phyloP scores from a whole-genome alignment of 192 early-diverging fungal species.

The Backusella parvicylindrica region DNA sequence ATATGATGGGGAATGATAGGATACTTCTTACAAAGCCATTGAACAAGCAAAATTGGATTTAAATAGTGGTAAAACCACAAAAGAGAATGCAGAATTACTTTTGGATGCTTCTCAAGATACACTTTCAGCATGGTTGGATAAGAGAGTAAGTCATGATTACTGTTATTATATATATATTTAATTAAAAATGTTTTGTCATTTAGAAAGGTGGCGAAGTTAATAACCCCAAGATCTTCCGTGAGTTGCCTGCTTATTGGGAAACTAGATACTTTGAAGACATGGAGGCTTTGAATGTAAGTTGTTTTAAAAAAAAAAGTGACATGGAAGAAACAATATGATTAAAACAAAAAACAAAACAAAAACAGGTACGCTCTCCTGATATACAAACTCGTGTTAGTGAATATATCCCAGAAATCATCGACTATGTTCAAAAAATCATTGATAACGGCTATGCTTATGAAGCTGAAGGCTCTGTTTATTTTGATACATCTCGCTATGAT shows the following conservation, averaged over 20 bases:
- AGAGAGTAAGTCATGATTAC: conserved; percentile 36
- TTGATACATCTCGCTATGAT: conserved; percentile 85
- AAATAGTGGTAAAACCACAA: conserved; percentile 37
- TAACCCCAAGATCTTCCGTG: conserved; percentile 88
- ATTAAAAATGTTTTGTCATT: background rate
- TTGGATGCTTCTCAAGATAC: conserved; percentile 52
- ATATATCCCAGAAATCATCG: conserved; percentile 93
- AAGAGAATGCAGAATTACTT: conserved; percentile 41
- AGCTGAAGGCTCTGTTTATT: conserved; percentile 89
- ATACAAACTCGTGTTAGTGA: conserved; percentile 93
- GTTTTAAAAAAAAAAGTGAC: background rate
- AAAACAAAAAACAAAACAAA: too few relatives aligned
- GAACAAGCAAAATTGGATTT: conserved; percentile 42
- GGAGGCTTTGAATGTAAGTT: conserved; percentile 78
- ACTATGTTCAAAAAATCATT: conserved; percentile 89
- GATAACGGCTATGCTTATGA: conserved; percentile 95
- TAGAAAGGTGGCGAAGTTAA: conserved; percentile 65
- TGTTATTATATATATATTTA: background rate
- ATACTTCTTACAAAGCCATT: conserved; percentile 37
- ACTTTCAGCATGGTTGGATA: conserved; percentile 49
- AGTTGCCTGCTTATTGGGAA: conserved; percentile 93
- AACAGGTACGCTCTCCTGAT: conserved; percentile 73
- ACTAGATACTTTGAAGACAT: conserved; percentile 90
- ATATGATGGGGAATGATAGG: too few relatives aligned
- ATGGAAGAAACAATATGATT: background rate